These are phyloP conservation scores for Magnolia kwangsiensis DNA, from an alignment of 164 flowering plant species.

Conservation along the genomic window DNA sequence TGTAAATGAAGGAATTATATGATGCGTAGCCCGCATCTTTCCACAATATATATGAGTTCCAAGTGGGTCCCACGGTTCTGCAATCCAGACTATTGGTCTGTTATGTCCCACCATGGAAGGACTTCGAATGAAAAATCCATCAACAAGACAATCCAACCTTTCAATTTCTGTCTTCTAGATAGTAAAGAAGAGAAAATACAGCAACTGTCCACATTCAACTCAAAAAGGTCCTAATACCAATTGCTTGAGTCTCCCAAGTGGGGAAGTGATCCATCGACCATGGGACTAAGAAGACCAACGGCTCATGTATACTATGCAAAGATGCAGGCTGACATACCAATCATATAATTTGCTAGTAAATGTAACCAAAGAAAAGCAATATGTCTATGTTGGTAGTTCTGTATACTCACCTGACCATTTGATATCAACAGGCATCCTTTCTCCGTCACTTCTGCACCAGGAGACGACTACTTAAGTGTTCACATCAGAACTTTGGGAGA, in stretches of 20 bases:
- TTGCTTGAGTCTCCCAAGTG: background rate
- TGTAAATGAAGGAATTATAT: too few species aligned
- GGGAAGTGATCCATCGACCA: background rate
- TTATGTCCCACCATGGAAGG: too few species aligned
- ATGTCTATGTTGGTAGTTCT: background rate
- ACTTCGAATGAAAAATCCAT: too few species aligned
- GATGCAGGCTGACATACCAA: too few species aligned
- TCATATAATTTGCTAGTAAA: background rate
- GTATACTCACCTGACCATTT: background rate
- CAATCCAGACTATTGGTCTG: too few species aligned
- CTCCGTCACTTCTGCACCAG: conserved; percentile 97
- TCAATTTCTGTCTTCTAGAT: background rate
- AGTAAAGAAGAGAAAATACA: background rate
- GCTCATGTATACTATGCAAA: background rate
- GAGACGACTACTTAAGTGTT: conserved; percentile 76
- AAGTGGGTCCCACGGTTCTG: too few species aligned
- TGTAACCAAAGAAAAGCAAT: background rate
- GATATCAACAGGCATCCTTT: conserved; percentile 79
- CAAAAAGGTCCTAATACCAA: background rate
- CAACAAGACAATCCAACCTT: background rate
- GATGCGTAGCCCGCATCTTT: too few species aligned
- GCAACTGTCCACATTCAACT: background rate
- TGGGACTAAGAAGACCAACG: background rate
- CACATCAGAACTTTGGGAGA: conserved; percentile 85
- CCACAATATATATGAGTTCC: too few species aligned